These are phyloP conservation scores for Prinsepia uniflora DNA, from an alignment of 306 rosid species.

Conservation along the genomic window DNA sequence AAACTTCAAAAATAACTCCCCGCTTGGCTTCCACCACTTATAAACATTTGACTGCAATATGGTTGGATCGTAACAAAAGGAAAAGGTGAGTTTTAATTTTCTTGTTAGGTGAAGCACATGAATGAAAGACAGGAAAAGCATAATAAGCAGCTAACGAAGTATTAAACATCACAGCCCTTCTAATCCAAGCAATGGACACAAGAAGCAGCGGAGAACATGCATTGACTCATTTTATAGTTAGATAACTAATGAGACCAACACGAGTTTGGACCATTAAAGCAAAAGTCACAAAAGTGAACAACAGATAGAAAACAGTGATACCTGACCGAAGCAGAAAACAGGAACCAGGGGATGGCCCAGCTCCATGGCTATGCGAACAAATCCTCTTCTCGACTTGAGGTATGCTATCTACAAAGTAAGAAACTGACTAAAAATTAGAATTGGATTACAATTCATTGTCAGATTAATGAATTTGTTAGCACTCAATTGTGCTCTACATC, in stretches of 20 bases:
- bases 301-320: constrained; percentile 15
- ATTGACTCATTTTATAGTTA: background rate
- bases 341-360: constrained; percentile 86
- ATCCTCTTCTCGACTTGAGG: constrained; percentile 79
- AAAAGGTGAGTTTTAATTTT: background rate
- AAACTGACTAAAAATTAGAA: background rate
- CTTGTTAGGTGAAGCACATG: background rate
- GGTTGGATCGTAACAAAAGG: constrained; percentile 5
- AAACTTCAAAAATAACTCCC: constrained; percentile 54
- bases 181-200: background rate
- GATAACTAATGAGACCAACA: background rate
- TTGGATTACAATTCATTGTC: background rate
- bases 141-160: background rate
- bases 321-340: constrained; percentile 94
- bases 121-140: constrained; percentile 3
- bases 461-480: background rate
- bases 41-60: constrained; percentile 60
- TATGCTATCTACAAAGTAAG: constrained; percentile 48
- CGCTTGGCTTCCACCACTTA: constrained; percentile 90
- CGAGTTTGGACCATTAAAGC: background rate
- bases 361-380: constrained; percentile 82
- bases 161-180: background rate
- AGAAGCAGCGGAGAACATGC: constrained; percentile 20
- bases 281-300: background rate
- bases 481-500: background rate